Percentiles rank a stretch among this genome's conserved stretches.
Conservation (phyloP, 176 grass and related monocot species). For the Calamus simplicifolius region DNA sequence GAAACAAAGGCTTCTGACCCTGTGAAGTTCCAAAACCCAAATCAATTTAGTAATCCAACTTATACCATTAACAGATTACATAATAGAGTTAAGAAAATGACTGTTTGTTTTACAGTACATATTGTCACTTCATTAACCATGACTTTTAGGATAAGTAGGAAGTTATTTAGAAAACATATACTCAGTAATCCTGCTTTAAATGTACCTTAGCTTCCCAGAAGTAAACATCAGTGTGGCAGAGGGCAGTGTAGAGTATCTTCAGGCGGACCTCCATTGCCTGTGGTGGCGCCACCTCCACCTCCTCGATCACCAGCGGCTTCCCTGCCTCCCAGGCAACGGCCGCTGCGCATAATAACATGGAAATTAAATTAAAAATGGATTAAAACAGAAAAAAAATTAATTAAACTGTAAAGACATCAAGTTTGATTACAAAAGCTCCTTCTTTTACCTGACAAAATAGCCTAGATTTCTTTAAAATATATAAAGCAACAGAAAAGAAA, state of each 20-base stretch:
- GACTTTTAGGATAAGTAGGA: too few species aligned
- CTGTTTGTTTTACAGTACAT: too few species aligned
- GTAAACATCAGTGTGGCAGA: conserved; percentile 88
- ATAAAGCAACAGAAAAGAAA: too few species aligned
- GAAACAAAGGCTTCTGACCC: conserved; percentile 7
- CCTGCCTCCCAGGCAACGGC: conserved; percentile 86
- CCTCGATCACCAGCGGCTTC: conserved; percentile 67
- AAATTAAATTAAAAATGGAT: background rate
- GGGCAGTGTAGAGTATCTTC: conserved; percentile 66
- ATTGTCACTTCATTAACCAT: too few species aligned
- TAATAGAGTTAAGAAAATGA: background rate
- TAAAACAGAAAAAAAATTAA: too few species aligned
- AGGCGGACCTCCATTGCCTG: conserved; percentile 83
- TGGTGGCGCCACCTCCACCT: conserved; percentile 82
- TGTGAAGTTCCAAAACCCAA: background rate
- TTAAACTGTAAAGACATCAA: too few species aligned
- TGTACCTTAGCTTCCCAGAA: conserved; percentile 92
- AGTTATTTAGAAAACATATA: too few species aligned
- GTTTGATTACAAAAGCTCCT: too few species aligned
- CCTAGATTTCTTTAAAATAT: too few species aligned
- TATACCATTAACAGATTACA: conserved; percentile 11
- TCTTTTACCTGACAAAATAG: too few species aligned
- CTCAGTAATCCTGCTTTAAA: background rate
- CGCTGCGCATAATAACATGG: conserved; percentile 27
- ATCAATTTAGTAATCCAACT: conserved; percentile 1